Base-by-base conservation (phyloP, 495 filamentous ascomycete species). In the Aeminium ludgeri region DNA sequence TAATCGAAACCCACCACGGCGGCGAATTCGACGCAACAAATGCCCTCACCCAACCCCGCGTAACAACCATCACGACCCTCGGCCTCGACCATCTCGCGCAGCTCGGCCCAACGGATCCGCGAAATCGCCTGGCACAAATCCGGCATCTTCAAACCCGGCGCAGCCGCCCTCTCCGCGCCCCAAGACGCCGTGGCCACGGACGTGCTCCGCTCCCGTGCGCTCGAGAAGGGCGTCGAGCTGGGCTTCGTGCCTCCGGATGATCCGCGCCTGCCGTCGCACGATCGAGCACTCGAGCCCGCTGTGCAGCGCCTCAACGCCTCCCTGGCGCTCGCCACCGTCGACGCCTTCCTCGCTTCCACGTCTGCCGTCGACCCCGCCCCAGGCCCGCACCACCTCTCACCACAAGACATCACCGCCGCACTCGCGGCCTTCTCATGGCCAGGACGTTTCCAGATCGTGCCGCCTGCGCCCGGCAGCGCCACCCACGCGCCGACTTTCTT, bases 71-170 rank as follows among this genome's bases (percentile, higher is more conserved):
- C 33, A 82, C 76, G 10, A 85, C 76, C 36, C 64, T 97, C 18
- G 89, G 85, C 6, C 91, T 97, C 47, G 91, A 97, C 50, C 89
- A 97, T n/a, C 51, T 72, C 75, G 11, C 66, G 65, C 12, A 65
- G 84, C 54, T 69, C 96, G 25, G 89, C 91, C 11, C 57, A 70
- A 23, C 91, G 87, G 0, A 75, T 94, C 31, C 81, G 86, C 35
- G 69, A 86, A 47, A 97, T 97, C 45, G 87, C 91, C 2, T 96
- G 91, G 89, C 87, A 97, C 54, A 96, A 97, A 58, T 81, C 72
- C 10, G 89, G 89, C 11, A 87, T 96, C 38, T 78, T 94, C 64
- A 97, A 96, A 56, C 18, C 55, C 1, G 74, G 71, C 0, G 65
- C 65, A 10, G 69, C 73, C 7, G 80, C 73, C 2, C 89, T 92